Percentiles rank a stretch among this genome's conserved stretches.
Evolutionary conservation across 2,329 filamentous ascomycete genomes (phyloP).

Genomic region (Trichoderma lentiforme): DNA sequence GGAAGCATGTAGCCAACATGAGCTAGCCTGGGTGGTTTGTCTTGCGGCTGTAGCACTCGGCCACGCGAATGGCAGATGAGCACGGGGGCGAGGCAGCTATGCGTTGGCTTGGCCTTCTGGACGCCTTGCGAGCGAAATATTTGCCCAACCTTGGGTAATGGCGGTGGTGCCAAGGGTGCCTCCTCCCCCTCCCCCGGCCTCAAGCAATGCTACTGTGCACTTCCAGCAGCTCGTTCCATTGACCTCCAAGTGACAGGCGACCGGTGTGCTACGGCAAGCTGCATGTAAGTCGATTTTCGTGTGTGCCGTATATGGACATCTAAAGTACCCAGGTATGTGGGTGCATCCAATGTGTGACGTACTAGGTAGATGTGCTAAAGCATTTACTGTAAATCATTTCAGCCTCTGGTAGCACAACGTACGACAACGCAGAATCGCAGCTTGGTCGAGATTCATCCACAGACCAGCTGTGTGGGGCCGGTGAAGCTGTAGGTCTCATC

Average conservation of each 20-base stretch:
- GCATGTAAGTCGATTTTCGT: conserved; percentile 7
- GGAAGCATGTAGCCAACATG: background rate
- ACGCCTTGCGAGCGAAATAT: conserved; percentile 10
- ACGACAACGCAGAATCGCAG: background rate
- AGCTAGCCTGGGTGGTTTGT: background rate
- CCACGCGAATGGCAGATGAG: conserved; percentile 5
- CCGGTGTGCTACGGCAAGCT: conserved; percentile 1
- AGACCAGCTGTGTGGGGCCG: background rate
- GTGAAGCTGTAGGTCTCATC: conserved; percentile 14
- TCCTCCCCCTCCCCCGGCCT: background rate
- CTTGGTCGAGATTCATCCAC: conserved; percentile 4
- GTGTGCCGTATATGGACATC: background rate
- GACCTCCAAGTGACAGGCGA: background rate
- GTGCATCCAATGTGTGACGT: background rate
- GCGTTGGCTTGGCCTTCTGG: conserved; percentile 15
- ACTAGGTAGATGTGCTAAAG: background rate
- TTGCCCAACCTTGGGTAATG: conserved; percentile 2
- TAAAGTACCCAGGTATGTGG: background rate
- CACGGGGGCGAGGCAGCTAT: conserved; percentile 11
- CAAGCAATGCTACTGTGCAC: background rate
- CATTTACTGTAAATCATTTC: background rate
- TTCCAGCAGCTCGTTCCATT: background rate
- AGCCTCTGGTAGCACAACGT: background rate
- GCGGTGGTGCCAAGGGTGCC: background rate
- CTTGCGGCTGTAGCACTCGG: conserved; percentile 3